These are phyloP conservation scores for Hypoxylon rubiginosum DNA, from an alignment of 2,329 filamentous ascomycete species.

Conservation along the genomic window DNA sequence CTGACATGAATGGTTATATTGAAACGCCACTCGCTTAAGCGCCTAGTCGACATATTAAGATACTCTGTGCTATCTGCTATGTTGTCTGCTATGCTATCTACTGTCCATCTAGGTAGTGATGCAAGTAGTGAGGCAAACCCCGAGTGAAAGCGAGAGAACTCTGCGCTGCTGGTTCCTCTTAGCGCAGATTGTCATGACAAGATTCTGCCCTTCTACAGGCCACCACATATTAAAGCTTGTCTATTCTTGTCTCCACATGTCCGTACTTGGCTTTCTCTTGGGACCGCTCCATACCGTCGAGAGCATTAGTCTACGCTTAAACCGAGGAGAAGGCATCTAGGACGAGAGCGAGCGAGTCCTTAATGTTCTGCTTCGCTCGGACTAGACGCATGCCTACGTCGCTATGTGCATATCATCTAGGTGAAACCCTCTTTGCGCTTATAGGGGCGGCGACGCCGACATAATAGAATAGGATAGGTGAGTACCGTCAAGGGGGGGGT, in stretches of 20 bases:
- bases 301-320: slow-evolving; percentile 18
- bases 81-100: slow-evolving; percentile 37
- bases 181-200: slow-evolving; percentile 40
- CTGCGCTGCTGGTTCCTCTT: slow-evolving; percentile 36
- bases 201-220: slow-evolving; percentile 41
- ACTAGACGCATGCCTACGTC: slow-evolving; percentile 6
- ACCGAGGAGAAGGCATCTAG: slow-evolving; percentile 9
- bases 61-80: slow-evolving; percentile 34
- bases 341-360: slow-evolving; percentile 5
- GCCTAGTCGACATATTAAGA: slow-evolving; percentile 44
- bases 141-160: slow-evolving; percentile 48
- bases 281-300: slow-evolving; percentile 30
- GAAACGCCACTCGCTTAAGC: slow-evolving; percentile 52
- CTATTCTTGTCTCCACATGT: slow-evolving; percentile 46
- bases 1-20: slow-evolving; percentile 49
- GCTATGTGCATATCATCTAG: slow-evolving; percentile 28
- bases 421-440: slow-evolving; percentile 1
- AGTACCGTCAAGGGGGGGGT: not conserved
- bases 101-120: slow-evolving; percentile 25
- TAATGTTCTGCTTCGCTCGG: slow-evolving; percentile 12
- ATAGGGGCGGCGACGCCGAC: slow-evolving; percentile 7
- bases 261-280: slow-evolving; percentile 35
- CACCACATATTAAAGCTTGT: slow-evolving; percentile 45
- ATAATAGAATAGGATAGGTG: slow-evolving; percentile 9
- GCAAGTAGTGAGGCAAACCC: slow-evolving; percentile 47